Evolutionary conservation across 345 rosid species (phyloP).

Genomic region (Corymbia maculata): DNA sequence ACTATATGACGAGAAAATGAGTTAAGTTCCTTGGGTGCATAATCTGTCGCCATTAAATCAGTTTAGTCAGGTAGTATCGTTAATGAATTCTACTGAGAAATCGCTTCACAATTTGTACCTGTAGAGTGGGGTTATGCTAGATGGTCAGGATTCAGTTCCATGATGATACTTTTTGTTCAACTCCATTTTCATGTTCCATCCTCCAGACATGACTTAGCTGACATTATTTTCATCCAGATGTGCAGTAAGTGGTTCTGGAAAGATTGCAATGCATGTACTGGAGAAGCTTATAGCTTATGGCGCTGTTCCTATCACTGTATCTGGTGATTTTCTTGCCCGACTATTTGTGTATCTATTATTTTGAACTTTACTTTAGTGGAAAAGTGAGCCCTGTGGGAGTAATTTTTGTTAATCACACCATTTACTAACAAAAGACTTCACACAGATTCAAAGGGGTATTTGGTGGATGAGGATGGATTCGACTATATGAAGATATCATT

Average conservation of each 20-base stretch:
- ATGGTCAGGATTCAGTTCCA: neutral
- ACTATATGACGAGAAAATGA: neutral
- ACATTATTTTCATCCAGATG: constrained; percentile 37
- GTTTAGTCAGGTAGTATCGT: neutral
- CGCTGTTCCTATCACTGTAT: constrained; percentile 81
- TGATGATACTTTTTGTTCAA: neutral
- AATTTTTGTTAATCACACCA: neutral
- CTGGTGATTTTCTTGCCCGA: constrained; percentile 34
- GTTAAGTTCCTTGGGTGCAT: neutral
- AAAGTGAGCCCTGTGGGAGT: neutral
- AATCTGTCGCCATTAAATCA: neutral
- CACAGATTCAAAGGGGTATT: constrained; percentile 89
- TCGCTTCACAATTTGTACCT: neutral
- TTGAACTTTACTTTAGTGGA: neutral
- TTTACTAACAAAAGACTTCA: constrained; percentile 6
- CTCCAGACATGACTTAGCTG: neutral
- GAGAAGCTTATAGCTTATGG: constrained; percentile 98
- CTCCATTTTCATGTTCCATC: neutral
- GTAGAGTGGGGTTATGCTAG: neutral
- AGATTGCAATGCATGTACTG: constrained; percentile 97
- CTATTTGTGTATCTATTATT: neutral
- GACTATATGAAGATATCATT: constrained; percentile 94
- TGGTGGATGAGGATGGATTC: constrained; percentile 97
- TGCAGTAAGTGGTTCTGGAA: constrained; percentile 94
- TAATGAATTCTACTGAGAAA: neutral